A percentile compares a stretch with the other conserved stretches of the same genome.
These are phyloP conservation scores for Apiospora aurea DNA, from an alignment of 2,329 filamentous ascomycete species.

Conservation along the genomic window DNA sequence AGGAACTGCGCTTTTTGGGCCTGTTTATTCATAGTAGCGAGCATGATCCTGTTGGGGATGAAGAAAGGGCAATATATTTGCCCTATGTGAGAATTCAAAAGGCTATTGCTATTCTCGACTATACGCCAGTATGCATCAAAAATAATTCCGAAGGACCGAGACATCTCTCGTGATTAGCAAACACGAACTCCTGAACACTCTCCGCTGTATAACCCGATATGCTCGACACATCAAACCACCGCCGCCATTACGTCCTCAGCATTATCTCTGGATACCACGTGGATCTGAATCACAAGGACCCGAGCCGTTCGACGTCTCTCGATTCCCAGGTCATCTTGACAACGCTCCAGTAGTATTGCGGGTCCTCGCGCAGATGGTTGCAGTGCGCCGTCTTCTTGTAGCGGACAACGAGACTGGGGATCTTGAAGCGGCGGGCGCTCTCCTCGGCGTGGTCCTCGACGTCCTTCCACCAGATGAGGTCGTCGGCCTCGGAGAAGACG, in stretches of 20 bases:
- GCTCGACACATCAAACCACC: background rate
- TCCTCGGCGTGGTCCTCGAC: slow-evolving; percentile 33
- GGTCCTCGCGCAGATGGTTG: slow-evolving; percentile 32
- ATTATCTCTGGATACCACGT: background rate
- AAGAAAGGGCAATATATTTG: background rate
- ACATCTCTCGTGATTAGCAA: background rate
- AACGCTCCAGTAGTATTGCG: slow-evolving; percentile 35
- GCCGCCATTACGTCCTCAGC: background rate
- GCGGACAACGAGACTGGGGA: slow-evolving; percentile 33
- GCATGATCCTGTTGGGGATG: background rate
- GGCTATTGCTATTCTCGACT: background rate
- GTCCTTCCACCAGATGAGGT: slow-evolving; percentile 35
- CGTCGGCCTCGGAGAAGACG: slow-evolving; percentile 36
- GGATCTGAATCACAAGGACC: background rate
- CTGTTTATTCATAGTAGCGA: background rate
- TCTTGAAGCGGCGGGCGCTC: slow-evolving; percentile 24
- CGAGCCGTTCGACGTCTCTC: slow-evolving; percentile 25
- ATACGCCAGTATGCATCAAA: background rate
- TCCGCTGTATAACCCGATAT: background rate
- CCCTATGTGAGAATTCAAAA: background rate
- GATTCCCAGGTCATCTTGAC: slow-evolving; percentile 36
- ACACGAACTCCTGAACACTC: background rate
- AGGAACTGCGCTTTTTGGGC: background rate
- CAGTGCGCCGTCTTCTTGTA: slow-evolving; percentile 36
- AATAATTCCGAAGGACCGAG: too few relatives aligned